Percentiles rank a stretch among this genome's conserved stretches.
phyloP scores from a whole-genome alignment of 2,329 filamentous ascomycete species.

The Chalara sp. region DNA sequence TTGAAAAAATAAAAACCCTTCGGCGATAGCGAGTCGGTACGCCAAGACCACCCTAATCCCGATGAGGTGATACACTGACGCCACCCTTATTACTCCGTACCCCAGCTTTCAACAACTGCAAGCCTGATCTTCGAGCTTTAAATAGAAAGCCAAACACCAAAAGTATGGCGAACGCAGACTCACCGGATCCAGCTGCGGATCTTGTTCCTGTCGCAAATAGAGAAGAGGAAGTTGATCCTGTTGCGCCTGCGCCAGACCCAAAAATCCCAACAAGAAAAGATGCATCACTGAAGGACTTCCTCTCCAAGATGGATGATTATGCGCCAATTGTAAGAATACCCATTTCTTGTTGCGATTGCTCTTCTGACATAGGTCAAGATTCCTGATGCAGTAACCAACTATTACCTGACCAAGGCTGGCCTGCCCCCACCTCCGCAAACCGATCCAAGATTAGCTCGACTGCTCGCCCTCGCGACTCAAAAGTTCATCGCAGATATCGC shows the following conservation, averaged over 20 bases:
- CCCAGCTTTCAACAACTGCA: too few species aligned
- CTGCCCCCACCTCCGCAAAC: conserved; percentile 89
- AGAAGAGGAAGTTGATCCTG: conserved; percentile 33
- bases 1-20: background rate
- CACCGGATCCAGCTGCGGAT: conserved; percentile 25
- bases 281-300: conserved; percentile 82
- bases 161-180: conserved; percentile 26
- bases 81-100: too few species aligned
- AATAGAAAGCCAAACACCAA: background rate
- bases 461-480: conserved; percentile 94
- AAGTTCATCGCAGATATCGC: conserved; percentile 98
- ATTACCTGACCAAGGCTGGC: conserved; percentile 94
- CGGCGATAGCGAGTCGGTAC: background rate
- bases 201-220: conserved; percentile 19
- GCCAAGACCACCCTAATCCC: background rate
- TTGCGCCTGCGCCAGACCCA: conserved; percentile 47
- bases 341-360: background rate
- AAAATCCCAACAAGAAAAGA: conserved; percentile 80
- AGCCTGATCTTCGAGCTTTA: too few species aligned
- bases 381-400: conserved; percentile 93
- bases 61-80: too few species aligned
- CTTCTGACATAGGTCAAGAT: conserved; percentile 52
- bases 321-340: conserved; percentile 74
- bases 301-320: conserved; percentile 96
- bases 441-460: conserved; percentile 80